Percentiles rank a stretch among this genome's conserved stretches.
phyloP scores from a whole-genome alignment of 164 flowering plant species.

The Taxillus chinensis region DNA sequence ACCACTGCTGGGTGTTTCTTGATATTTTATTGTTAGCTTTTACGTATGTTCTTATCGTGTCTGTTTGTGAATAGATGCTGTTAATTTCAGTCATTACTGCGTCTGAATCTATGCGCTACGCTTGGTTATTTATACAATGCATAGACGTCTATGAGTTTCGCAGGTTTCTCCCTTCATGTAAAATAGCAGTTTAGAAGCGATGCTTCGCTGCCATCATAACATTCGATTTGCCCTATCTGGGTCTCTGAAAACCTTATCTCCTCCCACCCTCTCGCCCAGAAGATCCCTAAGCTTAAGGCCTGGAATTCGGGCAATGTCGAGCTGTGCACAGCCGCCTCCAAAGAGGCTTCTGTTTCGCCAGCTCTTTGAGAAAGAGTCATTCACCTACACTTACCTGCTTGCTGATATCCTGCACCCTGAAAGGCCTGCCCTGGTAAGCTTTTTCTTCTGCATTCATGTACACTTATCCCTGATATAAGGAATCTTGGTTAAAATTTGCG shows the following conservation, averaged over 20 bases:
- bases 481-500: too few relatives aligned
- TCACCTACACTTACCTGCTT: slow-evolving; percentile 84
- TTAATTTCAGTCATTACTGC: too few relatives aligned
- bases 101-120: too few relatives aligned
- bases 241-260: background rate
- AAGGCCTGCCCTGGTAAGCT: slow-evolving; percentile 70
- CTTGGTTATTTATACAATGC: too few relatives aligned
- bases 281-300: background rate
- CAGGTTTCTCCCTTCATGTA: too few relatives aligned
- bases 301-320: slow-evolving; percentile 6
- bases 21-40: too few relatives aligned
- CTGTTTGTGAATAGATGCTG: too few relatives aligned
- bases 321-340: slow-evolving; percentile 28
- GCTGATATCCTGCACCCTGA: slow-evolving; percentile 82
- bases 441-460: background rate
- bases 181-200: background rate
- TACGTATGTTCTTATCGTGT: too few relatives aligned
- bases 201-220: background rate
- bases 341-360: slow-evolving; percentile 65
- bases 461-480: too few relatives aligned
- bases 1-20: too few relatives aligned
- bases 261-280: background rate
- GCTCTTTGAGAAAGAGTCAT: slow-evolving; percentile 85
- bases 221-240: background rate
- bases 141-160: too few relatives aligned